phyloP scores from a whole-genome alignment of 2,329 filamentous ascomycete genomes.

The Colletotrichum brevisporum region DNA sequence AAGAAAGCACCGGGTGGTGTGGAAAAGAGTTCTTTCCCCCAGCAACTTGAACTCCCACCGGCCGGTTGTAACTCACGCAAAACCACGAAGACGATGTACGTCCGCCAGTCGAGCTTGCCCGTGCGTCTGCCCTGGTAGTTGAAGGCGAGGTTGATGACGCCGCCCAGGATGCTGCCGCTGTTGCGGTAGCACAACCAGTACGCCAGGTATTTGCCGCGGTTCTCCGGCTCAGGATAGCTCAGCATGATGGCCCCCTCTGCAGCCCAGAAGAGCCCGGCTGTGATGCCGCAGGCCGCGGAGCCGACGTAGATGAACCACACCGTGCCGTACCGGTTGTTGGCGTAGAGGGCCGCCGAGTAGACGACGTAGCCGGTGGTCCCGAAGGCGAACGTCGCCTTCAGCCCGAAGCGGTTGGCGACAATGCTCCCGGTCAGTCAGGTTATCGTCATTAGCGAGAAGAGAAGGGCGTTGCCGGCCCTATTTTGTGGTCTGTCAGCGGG shows the following conservation, averaged over 20 bases:
- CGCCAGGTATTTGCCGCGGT: constrained; percentile 33
- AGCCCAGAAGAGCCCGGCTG: constrained; percentile 46
- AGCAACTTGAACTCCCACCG: background rate
- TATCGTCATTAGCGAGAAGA: constrained; percentile 53
- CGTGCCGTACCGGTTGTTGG: constrained; percentile 50
- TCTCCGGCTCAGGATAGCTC: constrained; percentile 41
- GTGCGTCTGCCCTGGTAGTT: constrained; percentile 49
- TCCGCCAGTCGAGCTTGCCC: constrained; percentile 46
- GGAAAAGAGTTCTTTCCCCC: no score
- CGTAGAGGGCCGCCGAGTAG: constrained; percentile 54
- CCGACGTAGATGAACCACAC: constrained; percentile 44
- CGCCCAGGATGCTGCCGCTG: constrained; percentile 54
- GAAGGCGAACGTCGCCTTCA: constrained; percentile 50
- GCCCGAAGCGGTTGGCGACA: constrained; percentile 51
- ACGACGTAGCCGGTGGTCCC: constrained; percentile 52
- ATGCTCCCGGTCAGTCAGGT: constrained; percentile 51
- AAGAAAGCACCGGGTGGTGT: no score
- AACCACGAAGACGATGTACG: constrained; percentile 48
- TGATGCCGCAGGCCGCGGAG: constrained; percentile 44
- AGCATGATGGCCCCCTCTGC: constrained; percentile 48
- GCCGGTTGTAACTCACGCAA: constrained; percentile 28
- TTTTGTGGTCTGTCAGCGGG: background rate
- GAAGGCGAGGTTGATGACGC: constrained; percentile 60
- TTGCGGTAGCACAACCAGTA: constrained; percentile 45
- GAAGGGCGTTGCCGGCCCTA: constrained; percentile 53